These are phyloP conservation scores for Colletotrichum liriopes DNA, from an alignment of 2,329 filamentous ascomycete species.

Conservation along the genomic window DNA sequence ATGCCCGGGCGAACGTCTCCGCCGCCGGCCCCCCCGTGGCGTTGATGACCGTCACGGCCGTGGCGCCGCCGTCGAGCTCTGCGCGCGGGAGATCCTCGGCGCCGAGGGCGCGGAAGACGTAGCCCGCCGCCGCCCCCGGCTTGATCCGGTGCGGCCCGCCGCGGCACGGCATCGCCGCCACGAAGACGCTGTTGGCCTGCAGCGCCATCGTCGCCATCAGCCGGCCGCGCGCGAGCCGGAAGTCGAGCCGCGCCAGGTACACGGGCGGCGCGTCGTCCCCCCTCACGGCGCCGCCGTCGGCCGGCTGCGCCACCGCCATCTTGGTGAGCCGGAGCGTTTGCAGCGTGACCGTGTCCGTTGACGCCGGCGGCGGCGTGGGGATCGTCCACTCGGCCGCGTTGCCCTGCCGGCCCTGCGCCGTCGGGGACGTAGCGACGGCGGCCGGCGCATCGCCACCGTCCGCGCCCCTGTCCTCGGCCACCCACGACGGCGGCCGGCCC, in stretches of 20 bases:
- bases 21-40: not conserved
- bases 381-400: not conserved
- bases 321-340: not conserved
- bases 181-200: not conserved
- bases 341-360: not conserved
- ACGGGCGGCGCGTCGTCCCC: not conserved
- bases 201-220: not conserved
- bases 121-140: not conserved
- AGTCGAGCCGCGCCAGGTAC: not conserved
- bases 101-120: not conserved
- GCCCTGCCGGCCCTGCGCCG: no score
- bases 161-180: not conserved
- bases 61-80: no score
- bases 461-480: not conserved
- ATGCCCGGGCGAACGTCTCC: not conserved
- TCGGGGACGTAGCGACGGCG: not conserved
- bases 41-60: not conserved
- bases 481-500: not conserved
- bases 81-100: not conserved
- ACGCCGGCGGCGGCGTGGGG: not conserved
- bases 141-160: not conserved
- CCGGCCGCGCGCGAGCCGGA: not conserved
- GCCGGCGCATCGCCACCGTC: not conserved
- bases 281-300: not conserved
- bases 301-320: not conserved